phyloP scores from a whole-genome alignment of 2,329 filamentous ascomycete genomes.

The Xylaria sp. region DNA sequence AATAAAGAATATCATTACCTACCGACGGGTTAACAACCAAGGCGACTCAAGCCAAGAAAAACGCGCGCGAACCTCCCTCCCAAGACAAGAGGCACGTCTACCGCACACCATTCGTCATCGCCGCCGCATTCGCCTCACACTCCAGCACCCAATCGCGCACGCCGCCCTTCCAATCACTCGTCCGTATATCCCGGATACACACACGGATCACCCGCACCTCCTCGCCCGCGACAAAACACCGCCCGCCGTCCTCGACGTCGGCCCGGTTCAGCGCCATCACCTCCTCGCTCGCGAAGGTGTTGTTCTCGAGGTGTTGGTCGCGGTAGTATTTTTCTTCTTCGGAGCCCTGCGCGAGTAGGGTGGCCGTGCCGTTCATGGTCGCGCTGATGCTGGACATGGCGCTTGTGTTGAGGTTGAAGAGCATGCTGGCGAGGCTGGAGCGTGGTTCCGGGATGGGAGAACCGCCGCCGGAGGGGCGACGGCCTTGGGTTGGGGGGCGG shows the following conservation, averaged over 20 bases:
- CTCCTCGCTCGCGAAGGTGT: constrained; percentile 68
- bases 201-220: constrained; percentile 86
- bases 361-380: constrained; percentile 85
- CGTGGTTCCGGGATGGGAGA: constrained; percentile 60
- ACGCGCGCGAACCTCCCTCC: no score
- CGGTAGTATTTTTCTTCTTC: constrained; percentile 83
- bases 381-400: constrained; percentile 84
- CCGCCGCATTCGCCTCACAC: background rate
- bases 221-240: constrained; percentile 70
- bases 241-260: constrained; percentile 45
- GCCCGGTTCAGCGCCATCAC: constrained; percentile 39
- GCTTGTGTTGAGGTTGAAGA: constrained; percentile 86
- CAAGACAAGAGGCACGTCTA: background rate
- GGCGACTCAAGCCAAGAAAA: background rate
- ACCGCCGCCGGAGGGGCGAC: constrained; percentile 53
- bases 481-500: constrained; percentile 69
- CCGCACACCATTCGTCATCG: constrained; percentile 9
- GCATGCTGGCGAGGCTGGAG: constrained; percentile 72
- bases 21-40: no score
- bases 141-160: constrained; percentile 68
- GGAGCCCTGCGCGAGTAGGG: constrained; percentile 64
- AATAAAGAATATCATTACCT: no score
- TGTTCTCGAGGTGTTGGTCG: constrained; percentile 80
- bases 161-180: constrained; percentile 92
- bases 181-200: constrained; percentile 74